These are phyloP conservation scores for Pichia sp. DNA, from an alignment of 1,139 yeast genomes.

Conservation along the genomic window DNA sequence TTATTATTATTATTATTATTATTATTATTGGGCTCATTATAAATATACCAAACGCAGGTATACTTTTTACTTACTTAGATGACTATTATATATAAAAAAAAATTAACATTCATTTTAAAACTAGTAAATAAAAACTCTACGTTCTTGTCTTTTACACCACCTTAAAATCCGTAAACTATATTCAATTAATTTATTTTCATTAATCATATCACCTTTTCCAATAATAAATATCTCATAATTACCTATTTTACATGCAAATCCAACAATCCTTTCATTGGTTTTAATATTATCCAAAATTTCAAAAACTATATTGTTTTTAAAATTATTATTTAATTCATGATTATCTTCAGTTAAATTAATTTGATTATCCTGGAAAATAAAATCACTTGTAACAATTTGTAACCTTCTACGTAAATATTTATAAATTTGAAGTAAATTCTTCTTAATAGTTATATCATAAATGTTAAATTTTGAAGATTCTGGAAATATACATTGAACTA, in stretches of 20 bases:
- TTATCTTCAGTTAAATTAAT: background rate
- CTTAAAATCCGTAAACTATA: constrained; percentile 47
- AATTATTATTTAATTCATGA: background rate
- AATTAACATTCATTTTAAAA: background rate
- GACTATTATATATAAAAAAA: background rate
- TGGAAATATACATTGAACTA: constrained; percentile 54
- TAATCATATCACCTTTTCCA: constrained; percentile 38
- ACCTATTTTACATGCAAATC: constrained; percentile 39
- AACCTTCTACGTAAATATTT: constrained; percentile 35
- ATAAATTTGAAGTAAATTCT: constrained; percentile 36
- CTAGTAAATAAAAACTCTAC: constrained; percentile 51
- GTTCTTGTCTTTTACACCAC: constrained; percentile 55
- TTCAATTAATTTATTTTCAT: constrained; percentile 40
- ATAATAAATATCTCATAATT: constrained; percentile 50
- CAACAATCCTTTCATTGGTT: constrained; percentile 32
- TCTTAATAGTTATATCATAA: constrained; percentile 23
- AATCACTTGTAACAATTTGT: constrained; percentile 11
- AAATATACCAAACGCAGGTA: too few species aligned
- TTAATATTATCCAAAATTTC: constrained; percentile 27
- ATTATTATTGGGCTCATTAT: background rate
- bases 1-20: background rate
- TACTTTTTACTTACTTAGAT: too few species aligned
- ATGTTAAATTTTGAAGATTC: constrained; percentile 28
- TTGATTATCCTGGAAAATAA: background rate
- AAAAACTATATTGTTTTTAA: constrained; percentile 16